These are phyloP conservation scores for Arabidopsis suecica DNA, from an alignment of 345 rosid genomes.

Conservation along the genomic window DNA sequence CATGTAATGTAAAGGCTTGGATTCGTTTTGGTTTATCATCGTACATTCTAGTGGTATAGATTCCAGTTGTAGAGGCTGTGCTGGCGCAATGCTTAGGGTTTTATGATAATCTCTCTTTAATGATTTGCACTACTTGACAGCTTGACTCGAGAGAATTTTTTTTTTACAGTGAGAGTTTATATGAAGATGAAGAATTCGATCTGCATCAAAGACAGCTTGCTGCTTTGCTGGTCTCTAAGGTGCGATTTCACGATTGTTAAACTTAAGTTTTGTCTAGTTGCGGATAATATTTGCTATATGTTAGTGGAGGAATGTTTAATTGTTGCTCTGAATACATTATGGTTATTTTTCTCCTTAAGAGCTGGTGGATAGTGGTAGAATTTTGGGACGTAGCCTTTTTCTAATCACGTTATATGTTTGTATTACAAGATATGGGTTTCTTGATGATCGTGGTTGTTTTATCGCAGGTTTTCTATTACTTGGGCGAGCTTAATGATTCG, in stretches of 20 bases:
- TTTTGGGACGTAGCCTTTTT: background rate
- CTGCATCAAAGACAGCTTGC: constrained; percentile 93
- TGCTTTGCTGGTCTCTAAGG: constrained; percentile 93
- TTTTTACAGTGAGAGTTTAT: constrained; percentile 77
- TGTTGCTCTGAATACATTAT: background rate
- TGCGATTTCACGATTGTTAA: constrained; percentile 29
- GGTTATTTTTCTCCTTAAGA: background rate
- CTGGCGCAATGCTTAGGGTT: background rate
- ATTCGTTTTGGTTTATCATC: constrained; percentile 5
- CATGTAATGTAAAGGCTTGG: constrained; percentile 5
- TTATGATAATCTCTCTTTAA: background rate
- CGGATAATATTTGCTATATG: background rate
- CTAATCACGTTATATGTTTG: background rate
- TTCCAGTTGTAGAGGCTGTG: constrained; percentile 28
- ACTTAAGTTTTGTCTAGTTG: constrained; percentile 5
- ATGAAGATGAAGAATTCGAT: constrained; percentile 96
- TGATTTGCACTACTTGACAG: constrained; percentile 13
- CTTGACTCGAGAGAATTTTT: constrained; percentile 4
- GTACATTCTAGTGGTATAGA: background rate
- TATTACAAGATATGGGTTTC: background rate
- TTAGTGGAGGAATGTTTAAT: constrained; percentile 7
- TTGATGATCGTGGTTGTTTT: constrained; percentile 15
- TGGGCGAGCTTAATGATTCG: constrained; percentile 97
- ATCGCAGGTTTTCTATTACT: constrained; percentile 84
- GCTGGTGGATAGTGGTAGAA: constrained; percentile 30